Evolutionary conservation across 345 rosid genomes (phyloP), one percentile per base, ranked within the genome.

Genomic region (Luvunga scandens): DNA sequence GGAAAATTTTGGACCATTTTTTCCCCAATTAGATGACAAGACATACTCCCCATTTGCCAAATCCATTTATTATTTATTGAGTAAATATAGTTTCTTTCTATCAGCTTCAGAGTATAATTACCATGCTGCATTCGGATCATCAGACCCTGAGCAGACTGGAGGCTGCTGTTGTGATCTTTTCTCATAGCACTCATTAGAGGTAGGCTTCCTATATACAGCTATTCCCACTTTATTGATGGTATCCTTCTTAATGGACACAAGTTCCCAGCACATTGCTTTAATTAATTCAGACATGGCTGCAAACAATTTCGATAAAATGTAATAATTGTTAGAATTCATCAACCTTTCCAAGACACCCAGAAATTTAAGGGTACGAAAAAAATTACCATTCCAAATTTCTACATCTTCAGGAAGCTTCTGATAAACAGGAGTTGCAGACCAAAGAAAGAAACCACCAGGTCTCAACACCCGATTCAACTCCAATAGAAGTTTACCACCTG

Each of bases 341-440:
- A 36, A 79, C 71, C 64, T 77, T 65, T 45, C 34, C 24, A 66
- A 64, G 56, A 73, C 27, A 61, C 33, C 24, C 66, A 66, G 21
- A 59, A 36, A 78, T 61, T 14, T 55, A 55, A 53, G 24, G 62
- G 31, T 24, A 60, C 38, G 66, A 72, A 28, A 55, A 56, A n/a
- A 83, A 68, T 63, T 77, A 96, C 99, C 98, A 69, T 92, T 84
- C 98, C 98, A 94, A 60, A 96, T 96, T 78, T 79, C 92, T 79
- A 90, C 94, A 85, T 96, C 99, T 70, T 90, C 98, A 24, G 83
- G 55, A 30, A 75, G 82, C 80, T 90, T 90, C 88, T 90, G 98
- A 90, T 94, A 94, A 78, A 94, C 95, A 72, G 98, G 98, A 85
- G 98, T 93, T 82, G 98, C 98, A 79, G 98, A 94, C 98, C 98